Evolutionary conservation across 75 land plant species (phyloP), one percentile per base, ranked within the genome.

Genomic region (Cryptomeria japonica): DNA sequence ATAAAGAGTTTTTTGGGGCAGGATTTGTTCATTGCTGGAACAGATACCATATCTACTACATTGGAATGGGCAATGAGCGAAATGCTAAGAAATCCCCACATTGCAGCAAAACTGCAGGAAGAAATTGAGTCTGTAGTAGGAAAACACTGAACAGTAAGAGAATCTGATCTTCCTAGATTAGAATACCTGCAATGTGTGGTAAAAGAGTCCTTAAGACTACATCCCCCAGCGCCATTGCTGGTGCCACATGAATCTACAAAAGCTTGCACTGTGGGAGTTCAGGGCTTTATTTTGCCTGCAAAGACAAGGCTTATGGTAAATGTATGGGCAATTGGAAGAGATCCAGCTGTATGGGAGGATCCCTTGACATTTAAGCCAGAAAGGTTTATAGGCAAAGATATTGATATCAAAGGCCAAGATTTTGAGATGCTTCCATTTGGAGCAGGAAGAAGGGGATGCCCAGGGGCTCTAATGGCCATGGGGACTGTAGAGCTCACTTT

Each of bases 371-470:
- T 86, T 73, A 61, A 70, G 80, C 87, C 87, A 0, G 78, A 86
- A 37, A 68, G 87, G n/a, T 86, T 86, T 41, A 22, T 86, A 32
- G 18, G 34, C 19, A 51, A 49, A n/a, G 55, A 31, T 11, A 78
- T 38, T 34, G 88, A 51, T 46, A 39, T 70, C 28, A 72, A 58
- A 12, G 55, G 58, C 14, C 90, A 61, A 16, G 84, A 58, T 13
- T 89, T 89, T 19, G 51, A 87, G 78, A 41, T 89, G 28, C 72
- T 89, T 44, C 90, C 90, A 15, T 89, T 89, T 51, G 90, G 90
- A 11, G 73, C 82, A 15, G 89, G 89, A 39, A 84, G 86, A 58
- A 70, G 89, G 39, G 72, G 78, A 12, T 90, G 89, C 83, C 89
- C 89, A 22, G 89, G 80, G 22, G 28, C 72, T 84, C 37, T 37